Base-by-base conservation (phyloP, 2,329 filamentous ascomycete genomes). In the Juglanconis juglandina region DNA sequence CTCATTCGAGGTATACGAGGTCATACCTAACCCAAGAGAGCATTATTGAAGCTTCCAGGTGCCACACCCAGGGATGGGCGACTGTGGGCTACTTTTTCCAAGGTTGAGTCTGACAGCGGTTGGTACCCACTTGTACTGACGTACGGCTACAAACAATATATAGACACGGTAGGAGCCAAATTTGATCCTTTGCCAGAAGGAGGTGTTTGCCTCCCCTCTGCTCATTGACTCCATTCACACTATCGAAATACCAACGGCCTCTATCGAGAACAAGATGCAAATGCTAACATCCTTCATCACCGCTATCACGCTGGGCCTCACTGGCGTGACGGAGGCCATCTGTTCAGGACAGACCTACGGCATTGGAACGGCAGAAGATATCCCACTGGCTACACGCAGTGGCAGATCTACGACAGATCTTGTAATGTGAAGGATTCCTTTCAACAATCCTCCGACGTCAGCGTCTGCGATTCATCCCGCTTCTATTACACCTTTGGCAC, bases 401-500 rank as follows among this genome's bases (percentile, higher is more conserved):
- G 54, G 54, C 37, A 56, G 4, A 50, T 56, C 34, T 56, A 56
- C 46, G 46, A 48, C 24, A 41, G 46, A 24, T 14, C 34, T 11
- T 56, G 54, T 30, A 56, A 48, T 30, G 24, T 56, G 44, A 4
- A 50, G 17, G 11, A 49, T 3, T 50, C 33, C 17, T 56, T 50
- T 34, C 44, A 50, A n/a, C 54, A 56, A 17, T 33, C 46, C 46
- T 39, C 54, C 46, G 35, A 44, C 24, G 17, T 50, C 33, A 33
- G 13, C 54, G 13, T 56, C 46, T 56, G 54, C 35, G 54, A 56
- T 34, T 49, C 54, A 11, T n/a, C 34, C 5, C n/a, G 35, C 35
- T 56, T 56, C 46, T 50, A 50, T 34, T 56, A 46, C 46, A 42
- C 34, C 44, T 56, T 50, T n/a, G 54, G 54, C 35, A 56, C 54